phyloP scores from a whole-genome alignment of 257 asterid species.

The Salvia hispanica region DNA sequence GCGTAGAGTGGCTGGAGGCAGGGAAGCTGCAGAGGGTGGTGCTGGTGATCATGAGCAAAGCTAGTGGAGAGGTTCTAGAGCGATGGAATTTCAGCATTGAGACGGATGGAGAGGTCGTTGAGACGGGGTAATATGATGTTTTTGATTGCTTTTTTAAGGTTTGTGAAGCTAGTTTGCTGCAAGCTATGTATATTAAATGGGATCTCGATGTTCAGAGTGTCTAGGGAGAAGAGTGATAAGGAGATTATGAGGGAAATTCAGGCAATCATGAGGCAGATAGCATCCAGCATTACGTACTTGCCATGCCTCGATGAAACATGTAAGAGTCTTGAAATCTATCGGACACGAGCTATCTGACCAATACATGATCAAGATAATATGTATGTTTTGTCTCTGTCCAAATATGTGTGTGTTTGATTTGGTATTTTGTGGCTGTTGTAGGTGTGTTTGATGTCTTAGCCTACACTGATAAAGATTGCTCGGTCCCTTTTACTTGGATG shows the following conservation, averaged over 20 bases:
- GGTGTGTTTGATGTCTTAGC: constrained; percentile 91
- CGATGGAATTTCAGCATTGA: constrained; percentile 96
- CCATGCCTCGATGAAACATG: constrained; percentile 95
- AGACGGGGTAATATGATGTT: constrained; percentile 60
- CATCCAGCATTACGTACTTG: constrained; percentile 88
- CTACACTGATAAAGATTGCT: constrained; percentile 80
- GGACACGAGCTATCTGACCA: no score
- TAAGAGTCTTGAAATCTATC: constrained; percentile 33
- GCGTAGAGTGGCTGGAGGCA: constrained; percentile 83
- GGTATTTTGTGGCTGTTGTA: constrained; percentile 26
- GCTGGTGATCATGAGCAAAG: constrained; percentile 90
- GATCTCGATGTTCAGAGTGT: constrained; percentile 47
- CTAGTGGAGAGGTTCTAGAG: constrained; percentile 80
- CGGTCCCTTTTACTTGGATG: constrained; percentile 87
- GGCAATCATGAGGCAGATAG: constrained; percentile 94
- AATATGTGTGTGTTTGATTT: neutral
- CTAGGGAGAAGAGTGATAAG: constrained; percentile 90
- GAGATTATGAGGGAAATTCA: constrained; percentile 97
- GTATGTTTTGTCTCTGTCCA: neutral
- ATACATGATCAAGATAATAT: neutral
- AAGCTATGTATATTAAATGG: neutral
- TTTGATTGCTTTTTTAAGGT: neutral
- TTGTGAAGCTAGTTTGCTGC: neutral
- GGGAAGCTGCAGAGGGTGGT: constrained; percentile 92
- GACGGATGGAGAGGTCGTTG: constrained; percentile 76